Conservation (phyloP, 2,329 filamentous ascomycete species). For the Rhynchosporium graminicola region DNA sequence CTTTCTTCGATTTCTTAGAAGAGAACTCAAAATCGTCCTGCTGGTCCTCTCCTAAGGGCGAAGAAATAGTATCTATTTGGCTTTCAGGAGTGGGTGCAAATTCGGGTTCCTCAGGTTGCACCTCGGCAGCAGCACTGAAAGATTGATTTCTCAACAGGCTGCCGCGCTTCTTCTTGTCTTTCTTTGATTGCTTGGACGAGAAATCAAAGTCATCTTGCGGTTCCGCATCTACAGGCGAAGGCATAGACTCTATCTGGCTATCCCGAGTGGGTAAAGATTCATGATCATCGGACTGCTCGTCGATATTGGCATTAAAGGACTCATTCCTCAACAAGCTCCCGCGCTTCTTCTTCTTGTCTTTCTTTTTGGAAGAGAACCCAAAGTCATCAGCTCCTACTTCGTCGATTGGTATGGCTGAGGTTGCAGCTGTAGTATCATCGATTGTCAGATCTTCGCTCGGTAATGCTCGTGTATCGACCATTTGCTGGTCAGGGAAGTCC, state of each 20-base stretch:
- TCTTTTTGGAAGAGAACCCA: constrained; percentile 23
- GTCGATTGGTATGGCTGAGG: not conserved
- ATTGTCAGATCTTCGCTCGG: not conserved
- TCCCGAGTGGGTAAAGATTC: constrained; percentile 6
- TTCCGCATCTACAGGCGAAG: constrained; percentile 2
- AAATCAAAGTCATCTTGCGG: constrained; percentile 26
- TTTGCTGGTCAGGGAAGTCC: not conserved
- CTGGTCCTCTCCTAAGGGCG: no score
- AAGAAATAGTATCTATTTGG: no score
- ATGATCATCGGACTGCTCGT: constrained; percentile 4
- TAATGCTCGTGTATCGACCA: not conserved
- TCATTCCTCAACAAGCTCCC: constrained; percentile 21
- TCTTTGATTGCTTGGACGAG: not conserved
- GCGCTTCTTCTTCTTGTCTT: constrained; percentile 21
- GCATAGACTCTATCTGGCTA: not conserved
- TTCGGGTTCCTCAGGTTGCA: no score
- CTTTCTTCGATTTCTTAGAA: constrained; percentile 24
- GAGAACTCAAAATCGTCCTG: not conserved
- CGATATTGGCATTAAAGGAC: constrained; percentile 19
- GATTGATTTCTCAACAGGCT: no score
- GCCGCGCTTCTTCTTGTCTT: no score
- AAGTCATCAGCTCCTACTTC: constrained; percentile 26
- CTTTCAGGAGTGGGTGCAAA: no score
- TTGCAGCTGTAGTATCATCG: constrained; percentile 5
- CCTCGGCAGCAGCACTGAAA: no score